Conservation (phyloP, 495 filamentous ascomycete species). For the Neurospora sp. region DNA sequence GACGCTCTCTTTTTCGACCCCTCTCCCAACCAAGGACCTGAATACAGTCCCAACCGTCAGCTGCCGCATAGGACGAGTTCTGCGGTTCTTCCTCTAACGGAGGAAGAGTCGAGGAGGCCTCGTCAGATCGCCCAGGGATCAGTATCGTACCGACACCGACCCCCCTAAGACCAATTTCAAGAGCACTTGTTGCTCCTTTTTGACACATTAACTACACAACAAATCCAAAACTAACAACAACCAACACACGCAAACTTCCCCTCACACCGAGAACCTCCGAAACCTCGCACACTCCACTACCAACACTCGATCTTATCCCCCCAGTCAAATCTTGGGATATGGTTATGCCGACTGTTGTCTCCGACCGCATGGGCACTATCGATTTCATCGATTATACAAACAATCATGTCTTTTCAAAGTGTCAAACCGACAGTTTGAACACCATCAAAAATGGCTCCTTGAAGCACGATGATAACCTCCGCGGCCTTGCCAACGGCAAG, state of each 20-base stretch:
- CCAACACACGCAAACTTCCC: background rate
- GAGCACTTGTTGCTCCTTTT: slow-evolving; percentile 7
- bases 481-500: slow-evolving; percentile 7
- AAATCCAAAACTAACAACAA: background rate
- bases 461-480: slow-evolving; percentile 19
- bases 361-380: slow-evolving; percentile 31
- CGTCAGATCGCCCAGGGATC: slow-evolving; percentile 74
- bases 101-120: slow-evolving; percentile 90
- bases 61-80: slow-evolving; percentile 98
- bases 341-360: slow-evolving; percentile 44
- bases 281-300: slow-evolving; percentile 1
- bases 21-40: slow-evolving; percentile 44
- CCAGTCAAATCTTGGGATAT: slow-evolving; percentile 33
- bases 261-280: background rate
- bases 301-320: slow-evolving; percentile 1
- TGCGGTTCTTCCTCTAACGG: slow-evolving; percentile 91
- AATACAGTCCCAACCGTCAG: slow-evolving; percentile 54
- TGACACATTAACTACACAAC: background rate
- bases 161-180: slow-evolving; percentile 58
- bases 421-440: slow-evolving; percentile 14
- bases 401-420: slow-evolving; percentile 31
- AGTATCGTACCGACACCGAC: slow-evolving; percentile 68
- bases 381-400: slow-evolving; percentile 31
- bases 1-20: slow-evolving; percentile 41
- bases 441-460: slow-evolving; percentile 26